phyloP scores from a whole-genome alignment of 2,329 filamentous ascomycete genomes.

The Pseudogymnoascus sp. region DNA sequence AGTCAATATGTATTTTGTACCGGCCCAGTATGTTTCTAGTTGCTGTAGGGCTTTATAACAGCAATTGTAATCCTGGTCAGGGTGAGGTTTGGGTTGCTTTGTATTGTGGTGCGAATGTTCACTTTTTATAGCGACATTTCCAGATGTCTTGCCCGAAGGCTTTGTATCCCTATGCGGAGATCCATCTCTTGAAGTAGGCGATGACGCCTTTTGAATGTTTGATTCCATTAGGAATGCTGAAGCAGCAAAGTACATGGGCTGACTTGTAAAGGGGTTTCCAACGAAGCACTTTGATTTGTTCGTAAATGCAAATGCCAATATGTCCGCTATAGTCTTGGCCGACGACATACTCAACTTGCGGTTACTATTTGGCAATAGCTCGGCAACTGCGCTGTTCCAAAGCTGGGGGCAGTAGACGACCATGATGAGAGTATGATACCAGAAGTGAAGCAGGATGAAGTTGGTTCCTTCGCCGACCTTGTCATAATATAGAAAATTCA shows the following conservation, averaged over 20 bases:
- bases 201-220: constrained; percentile 59
- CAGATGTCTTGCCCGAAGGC: constrained; percentile 12
- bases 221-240: constrained; percentile 85
- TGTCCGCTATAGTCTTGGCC: constrained; percentile 86
- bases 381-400: constrained; percentile 61
- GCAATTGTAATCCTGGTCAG: constrained; percentile 53
- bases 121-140: constrained; percentile 21
- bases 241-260: constrained; percentile 86
- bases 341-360: constrained; percentile 50
- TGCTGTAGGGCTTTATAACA: constrained; percentile 79
- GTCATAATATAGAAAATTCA: constrained; percentile 80
- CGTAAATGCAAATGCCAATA: constrained; percentile 75
- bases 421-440: constrained; percentile 83
- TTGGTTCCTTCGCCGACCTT: constrained; percentile 75
- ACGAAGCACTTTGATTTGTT: constrained; percentile 81
- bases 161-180: constrained; percentile 19
- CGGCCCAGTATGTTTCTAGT: constrained; percentile 79
- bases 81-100: constrained; percentile 17
- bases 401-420: constrained; percentile 78
- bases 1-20: constrained; percentile 78
- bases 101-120: constrained; percentile 20
- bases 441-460: constrained; percentile 79
- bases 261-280: constrained; percentile 81
- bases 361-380: constrained; percentile 66
- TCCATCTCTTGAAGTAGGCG: constrained; percentile 52